These are phyloP conservation scores for Vanrija sp. DNA, from an alignment of 1,284 basidiomycete genomes.

Conservation along the genomic window DNA sequence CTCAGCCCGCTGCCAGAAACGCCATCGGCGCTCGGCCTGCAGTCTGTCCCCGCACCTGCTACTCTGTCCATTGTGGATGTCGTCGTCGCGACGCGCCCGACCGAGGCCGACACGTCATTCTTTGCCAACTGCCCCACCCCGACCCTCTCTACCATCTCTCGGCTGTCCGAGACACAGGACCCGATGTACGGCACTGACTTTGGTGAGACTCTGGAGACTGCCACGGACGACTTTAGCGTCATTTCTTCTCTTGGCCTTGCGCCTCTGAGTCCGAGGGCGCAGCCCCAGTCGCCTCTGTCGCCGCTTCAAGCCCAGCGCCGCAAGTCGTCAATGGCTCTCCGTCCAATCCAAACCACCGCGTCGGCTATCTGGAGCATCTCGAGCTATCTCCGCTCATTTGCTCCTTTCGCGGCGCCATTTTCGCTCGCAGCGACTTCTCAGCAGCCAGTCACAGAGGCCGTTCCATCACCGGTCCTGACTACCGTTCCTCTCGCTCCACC, in stretches of 20 bases:
- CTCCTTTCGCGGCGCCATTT: slow-evolving; percentile 28
- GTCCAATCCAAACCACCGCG: slow-evolving; percentile 31
- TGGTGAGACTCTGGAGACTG: slow-evolving; percentile 28
- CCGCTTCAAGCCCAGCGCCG: background rate
- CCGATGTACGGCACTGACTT: slow-evolving; percentile 27
- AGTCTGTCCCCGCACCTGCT: slow-evolving; percentile 25
- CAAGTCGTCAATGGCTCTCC: slow-evolving; percentile 18
- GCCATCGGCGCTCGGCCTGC: slow-evolving; percentile 19
- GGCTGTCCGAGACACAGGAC: slow-evolving; percentile 38
- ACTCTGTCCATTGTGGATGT: slow-evolving; percentile 35
- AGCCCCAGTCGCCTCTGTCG: background rate
- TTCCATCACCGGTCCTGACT: background rate
- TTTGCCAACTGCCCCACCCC: slow-evolving; percentile 34
- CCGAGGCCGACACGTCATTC: slow-evolving; percentile 7
- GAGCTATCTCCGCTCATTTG: slow-evolving; percentile 35
- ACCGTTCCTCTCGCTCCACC: background rate
- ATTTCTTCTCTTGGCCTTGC: slow-evolving; percentile 13
- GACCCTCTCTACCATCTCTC: slow-evolving; percentile 40
- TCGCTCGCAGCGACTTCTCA: background rate
- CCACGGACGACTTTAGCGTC: slow-evolving; percentile 31
- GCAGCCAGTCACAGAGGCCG: slow-evolving; percentile 1
- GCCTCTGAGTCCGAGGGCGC: slow-evolving; percentile 5
- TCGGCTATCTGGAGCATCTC: slow-evolving; percentile 40
- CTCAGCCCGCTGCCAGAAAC: background rate
- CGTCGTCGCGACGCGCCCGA: slow-evolving; percentile 20